Evolutionary conservation across 2,329 filamentous ascomycete genomes (phyloP), one percentile per base, ranked within the genome.

Genomic region (Aschersonia sp.): DNA sequence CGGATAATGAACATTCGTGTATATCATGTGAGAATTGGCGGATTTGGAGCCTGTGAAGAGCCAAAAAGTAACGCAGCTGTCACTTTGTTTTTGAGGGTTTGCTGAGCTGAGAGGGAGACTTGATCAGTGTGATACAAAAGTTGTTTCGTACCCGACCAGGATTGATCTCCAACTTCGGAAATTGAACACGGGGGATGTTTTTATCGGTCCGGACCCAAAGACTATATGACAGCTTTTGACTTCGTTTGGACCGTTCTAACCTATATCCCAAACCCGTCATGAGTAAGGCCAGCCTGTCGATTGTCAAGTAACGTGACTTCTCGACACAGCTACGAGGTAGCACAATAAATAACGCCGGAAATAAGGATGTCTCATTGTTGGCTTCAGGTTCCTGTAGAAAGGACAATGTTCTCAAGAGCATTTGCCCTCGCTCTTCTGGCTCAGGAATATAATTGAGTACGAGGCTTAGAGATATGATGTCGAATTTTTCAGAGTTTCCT

Each of bases 381-480:
- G 42, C 9, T 29, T 30, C 10, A 29, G 30, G 9, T 42, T 53
- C 40, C 43, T 66, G 75, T 43, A 94, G 68, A 59, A 95, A 95
- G 28, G 76, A 66, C 10, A 83, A 72, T 35, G 84, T 89, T 41
- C 85, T 78, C 47, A 76, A 72, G 47, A 98, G 75, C 92, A 98
- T 98, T 50, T 85, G 77, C 2, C 92, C 92, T 56, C 89, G 77
- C 4, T 73, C 76, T 32, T 67, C 66, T 3, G 88, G 75, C 55
- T 89, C 82, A 0, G 91, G 86, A 3, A 97, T 89, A 59, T 89
- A 98, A 64, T 98, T 98, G 52, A 98, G 72, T 4, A 98, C 92
- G 47, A 98, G 70, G 6, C 89, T 95, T 30, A 98, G 71, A 45
- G 89, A 95, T 58, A 98, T 83, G 46, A 97, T 78, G 61, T 98